A percentile compares a stretch with the other conserved stretches of the same genome.
Conservation (phyloP, 441 rosid species). For the Syzygium malaccense region DNA sequence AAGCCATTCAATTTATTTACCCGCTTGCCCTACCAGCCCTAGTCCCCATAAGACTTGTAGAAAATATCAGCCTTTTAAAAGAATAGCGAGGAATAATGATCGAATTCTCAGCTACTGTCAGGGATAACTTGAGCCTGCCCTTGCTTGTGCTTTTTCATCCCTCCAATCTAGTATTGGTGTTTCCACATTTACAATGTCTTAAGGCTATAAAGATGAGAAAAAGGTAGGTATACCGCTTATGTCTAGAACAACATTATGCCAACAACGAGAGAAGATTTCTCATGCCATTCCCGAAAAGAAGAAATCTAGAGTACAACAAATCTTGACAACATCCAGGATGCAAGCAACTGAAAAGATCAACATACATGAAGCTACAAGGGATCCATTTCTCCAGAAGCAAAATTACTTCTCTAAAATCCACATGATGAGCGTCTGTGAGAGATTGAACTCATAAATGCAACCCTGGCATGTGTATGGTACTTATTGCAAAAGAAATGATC, state of each 20-base stretch:
- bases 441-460: slow-evolving; percentile 17
- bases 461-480: slow-evolving; percentile 29
- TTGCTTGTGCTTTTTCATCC: background rate
- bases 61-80: background rate
- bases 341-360: slow-evolving; percentile 11
- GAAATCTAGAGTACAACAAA: background rate
- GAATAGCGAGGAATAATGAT: background rate
- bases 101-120: background rate
- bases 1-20: background rate
- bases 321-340: slow-evolving; percentile 3
- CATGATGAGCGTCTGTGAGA: slow-evolving; percentile 1
- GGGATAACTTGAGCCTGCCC: background rate
- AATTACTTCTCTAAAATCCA: slow-evolving; percentile 4
- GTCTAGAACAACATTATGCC: background rate
- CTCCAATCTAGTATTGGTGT: background rate
- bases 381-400: slow-evolving; percentile 11
- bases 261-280: background rate
- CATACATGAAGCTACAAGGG: slow-evolving; percentile 15
- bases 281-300: background rate
- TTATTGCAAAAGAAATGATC: slow-evolving; percentile 39
- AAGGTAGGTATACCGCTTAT: background rate
- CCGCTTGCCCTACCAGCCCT: background rate
- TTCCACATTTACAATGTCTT: background rate
- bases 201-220: background rate
- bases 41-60: background rate